Conservation (phyloP, 495 filamentous ascomycete genomes). For the Aspergillus affinis region DNA sequence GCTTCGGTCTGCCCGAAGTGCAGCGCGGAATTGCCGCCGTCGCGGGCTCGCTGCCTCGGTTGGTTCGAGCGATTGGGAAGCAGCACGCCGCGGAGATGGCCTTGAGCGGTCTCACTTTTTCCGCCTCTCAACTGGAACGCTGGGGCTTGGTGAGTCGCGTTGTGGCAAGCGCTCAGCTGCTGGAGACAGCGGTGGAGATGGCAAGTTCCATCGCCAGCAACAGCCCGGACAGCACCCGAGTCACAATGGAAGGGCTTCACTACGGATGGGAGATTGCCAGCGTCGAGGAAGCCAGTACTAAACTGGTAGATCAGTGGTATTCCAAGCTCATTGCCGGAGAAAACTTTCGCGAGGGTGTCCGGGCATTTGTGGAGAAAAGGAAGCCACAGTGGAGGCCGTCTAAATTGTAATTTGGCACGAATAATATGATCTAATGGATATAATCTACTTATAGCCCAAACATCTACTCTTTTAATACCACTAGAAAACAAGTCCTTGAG, state of each 20-base stretch:
- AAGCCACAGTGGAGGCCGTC: slow-evolving; percentile 68
- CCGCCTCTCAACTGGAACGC: slow-evolving; percentile 54
- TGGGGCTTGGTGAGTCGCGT: slow-evolving; percentile 66
- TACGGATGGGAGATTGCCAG: slow-evolving; percentile 65
- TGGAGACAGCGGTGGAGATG: slow-evolving; percentile 52
- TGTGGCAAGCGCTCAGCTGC: slow-evolving; percentile 47
- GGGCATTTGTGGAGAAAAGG: slow-evolving; percentile 78
- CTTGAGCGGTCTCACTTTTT: slow-evolving; percentile 59
- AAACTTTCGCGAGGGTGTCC: slow-evolving; percentile 77
- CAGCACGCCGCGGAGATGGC: slow-evolving; percentile 73
- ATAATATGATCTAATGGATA: not conserved
- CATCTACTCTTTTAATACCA: not conserved
- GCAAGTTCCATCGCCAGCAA: slow-evolving; percentile 30
- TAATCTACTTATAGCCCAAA: no score
- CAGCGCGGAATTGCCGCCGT: slow-evolving; percentile 68
- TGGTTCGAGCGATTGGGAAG: slow-evolving; percentile 65
- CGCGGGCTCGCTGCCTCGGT: slow-evolving; percentile 68
- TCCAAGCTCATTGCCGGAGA: slow-evolving; percentile 59
- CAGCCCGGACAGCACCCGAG: slow-evolving; percentile 71
- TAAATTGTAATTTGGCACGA: slow-evolving; percentile 54
- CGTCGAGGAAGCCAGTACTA: slow-evolving; percentile 61
- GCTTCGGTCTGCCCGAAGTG: slow-evolving; percentile 67
- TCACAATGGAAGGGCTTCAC: slow-evolving; percentile 63
- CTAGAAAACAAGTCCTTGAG: not conserved
- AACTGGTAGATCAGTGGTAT: slow-evolving; percentile 59